These are phyloP conservation scores for Verruconis gallopava DNA, from an alignment of 2,329 filamentous ascomycete genomes.

Conservation along the genomic window DNA sequence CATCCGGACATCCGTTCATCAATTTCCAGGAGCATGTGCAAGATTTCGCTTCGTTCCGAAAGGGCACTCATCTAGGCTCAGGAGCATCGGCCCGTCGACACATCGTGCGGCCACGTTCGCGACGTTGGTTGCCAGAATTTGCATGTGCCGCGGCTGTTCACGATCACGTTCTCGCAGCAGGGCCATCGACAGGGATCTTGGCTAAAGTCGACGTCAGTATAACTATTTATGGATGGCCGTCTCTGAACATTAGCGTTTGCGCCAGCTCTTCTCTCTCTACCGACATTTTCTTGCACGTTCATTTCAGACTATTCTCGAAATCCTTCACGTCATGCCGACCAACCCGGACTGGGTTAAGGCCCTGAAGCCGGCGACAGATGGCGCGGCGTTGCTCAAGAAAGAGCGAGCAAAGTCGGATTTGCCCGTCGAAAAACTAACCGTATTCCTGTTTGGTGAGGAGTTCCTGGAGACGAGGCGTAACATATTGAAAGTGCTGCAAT, in stretches of 20 bases:
- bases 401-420: slow-evolving; percentile 57
- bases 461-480: slow-evolving; percentile 46
- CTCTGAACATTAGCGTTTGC: background rate
- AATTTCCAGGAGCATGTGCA: background rate
- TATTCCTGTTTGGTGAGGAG: slow-evolving; percentile 56
- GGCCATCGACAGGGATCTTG: background rate
- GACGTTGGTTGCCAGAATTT: background rate
- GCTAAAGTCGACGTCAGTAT: background rate
- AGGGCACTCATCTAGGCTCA: no score
- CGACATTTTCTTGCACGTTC: no score
- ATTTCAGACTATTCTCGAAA: no score
- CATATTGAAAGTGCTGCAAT: slow-evolving; percentile 51
- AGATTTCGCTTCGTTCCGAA: background rate
- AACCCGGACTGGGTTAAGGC: slow-evolving; percentile 53
- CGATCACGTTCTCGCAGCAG: background rate
- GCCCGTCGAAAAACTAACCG: slow-evolving; percentile 52
- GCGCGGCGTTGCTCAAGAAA: slow-evolving; percentile 52
- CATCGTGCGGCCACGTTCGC: background rate
- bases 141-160: background rate
- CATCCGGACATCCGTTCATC: no score
- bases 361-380: slow-evolving; percentile 54
- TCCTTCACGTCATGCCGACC: slow-evolving; percentile 20
- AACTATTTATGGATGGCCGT: background rate
- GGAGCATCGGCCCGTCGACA: no score
- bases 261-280: no score